Conservation (phyloP, 495 filamentous ascomycete species). For the Tuber borchii region DNA sequence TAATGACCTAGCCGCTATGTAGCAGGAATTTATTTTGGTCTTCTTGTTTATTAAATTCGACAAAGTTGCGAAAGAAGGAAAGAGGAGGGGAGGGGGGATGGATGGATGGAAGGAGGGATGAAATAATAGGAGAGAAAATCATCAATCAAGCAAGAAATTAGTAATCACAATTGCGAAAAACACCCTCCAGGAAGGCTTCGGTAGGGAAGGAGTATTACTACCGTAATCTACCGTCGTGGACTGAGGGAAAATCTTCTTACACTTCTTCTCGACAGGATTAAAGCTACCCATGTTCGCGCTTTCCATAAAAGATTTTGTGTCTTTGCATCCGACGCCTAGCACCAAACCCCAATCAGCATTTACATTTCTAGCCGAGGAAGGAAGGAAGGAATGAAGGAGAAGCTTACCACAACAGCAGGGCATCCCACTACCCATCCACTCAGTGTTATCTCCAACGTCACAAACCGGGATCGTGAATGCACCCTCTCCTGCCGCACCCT, state of each 20-base stretch:
- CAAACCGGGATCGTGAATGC: not conserved
- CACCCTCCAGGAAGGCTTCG: not conserved
- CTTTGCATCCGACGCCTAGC: not conserved
- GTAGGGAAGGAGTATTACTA: not conserved
- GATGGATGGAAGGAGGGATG: not conserved
- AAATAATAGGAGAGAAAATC: not conserved
- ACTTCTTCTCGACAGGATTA: not conserved
- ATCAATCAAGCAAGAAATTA: not conserved
- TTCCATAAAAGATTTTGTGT: not conserved
- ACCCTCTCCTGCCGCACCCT: not conserved
- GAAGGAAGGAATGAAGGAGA: not conserved
- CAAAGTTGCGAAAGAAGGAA: not conserved
- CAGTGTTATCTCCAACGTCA: not conserved
- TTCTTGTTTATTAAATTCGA: not conserved
- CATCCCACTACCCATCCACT: not conserved
- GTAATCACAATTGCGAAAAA: not conserved
- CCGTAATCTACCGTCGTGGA: not conserved
- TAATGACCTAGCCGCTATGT: not conserved
- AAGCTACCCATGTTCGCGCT: not conserved
- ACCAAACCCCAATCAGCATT: not conserved
- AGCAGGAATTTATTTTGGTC: not conserved
- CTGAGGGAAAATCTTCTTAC: not conserved
- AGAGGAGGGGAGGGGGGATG: not conserved
- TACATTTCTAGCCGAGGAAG: not conserved
- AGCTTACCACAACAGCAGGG: not conserved